Evolutionary conservation across 140 eudicot species (phyloP).

Genomic region (Eryngium alpinum): DNA sequence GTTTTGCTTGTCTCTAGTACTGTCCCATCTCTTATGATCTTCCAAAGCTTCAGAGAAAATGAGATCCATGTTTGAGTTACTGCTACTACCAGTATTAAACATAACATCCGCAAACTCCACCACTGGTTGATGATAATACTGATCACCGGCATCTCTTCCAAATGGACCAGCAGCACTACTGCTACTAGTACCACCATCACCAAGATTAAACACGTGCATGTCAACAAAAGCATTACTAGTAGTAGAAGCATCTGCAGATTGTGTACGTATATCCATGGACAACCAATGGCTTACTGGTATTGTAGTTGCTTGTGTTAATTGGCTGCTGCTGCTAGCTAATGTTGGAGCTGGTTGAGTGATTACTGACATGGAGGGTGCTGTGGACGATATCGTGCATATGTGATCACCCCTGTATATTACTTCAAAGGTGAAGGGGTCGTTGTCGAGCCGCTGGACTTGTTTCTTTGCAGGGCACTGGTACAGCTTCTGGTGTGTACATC

Average conservation of each 20-base stretch:
- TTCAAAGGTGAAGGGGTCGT: slow-evolving; percentile 63
- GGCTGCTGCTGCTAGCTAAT: slow-evolving; percentile 5
- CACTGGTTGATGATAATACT: slow-evolving; percentile 42
- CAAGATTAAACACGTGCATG: slow-evolving; percentile 19
- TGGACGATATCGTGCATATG: slow-evolving; percentile 64
- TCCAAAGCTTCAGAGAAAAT: slow-evolving; percentile 40
- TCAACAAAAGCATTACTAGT: slow-evolving; percentile 13
- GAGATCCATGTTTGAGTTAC: slow-evolving; percentile 65
- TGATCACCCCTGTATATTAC: slow-evolving; percentile 67
- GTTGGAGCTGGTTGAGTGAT: background rate
- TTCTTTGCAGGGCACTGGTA: slow-evolving; percentile 84
- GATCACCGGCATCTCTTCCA: slow-evolving; percentile 24
- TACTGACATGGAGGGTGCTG: slow-evolving; percentile 70
- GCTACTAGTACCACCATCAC: slow-evolving; percentile 11
- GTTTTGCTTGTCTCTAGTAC: slow-evolving; percentile 14
- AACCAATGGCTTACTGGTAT: slow-evolving; percentile 37
- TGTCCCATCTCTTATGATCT: slow-evolving; percentile 33
- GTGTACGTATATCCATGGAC: slow-evolving; percentile 39
- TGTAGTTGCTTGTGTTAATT: background rate
- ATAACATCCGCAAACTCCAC: slow-evolving; percentile 49
- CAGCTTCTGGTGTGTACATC: slow-evolving; percentile 85
- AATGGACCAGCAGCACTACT: slow-evolving; percentile 10
- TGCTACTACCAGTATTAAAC: slow-evolving; percentile 67
- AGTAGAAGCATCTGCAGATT: background rate
- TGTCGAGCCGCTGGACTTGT: slow-evolving; percentile 80